Base-by-base conservation (phyloP, 2,329 filamentous ascomycete species). In the Aspergillus sp. region DNA sequence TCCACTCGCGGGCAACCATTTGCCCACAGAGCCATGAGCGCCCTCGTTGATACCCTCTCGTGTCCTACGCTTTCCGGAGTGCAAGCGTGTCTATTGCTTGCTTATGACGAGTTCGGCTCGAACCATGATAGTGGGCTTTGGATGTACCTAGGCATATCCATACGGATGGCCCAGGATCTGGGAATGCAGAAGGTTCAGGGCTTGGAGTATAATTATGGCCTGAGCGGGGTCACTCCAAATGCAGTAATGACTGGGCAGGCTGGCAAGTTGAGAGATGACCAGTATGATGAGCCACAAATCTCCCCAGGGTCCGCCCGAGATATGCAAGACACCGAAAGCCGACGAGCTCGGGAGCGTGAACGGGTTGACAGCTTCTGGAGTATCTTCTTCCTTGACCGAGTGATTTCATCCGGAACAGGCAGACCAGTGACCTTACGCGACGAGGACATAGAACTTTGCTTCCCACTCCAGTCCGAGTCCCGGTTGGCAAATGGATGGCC, bases 61-160 rank as follows among this genome's bases (percentile, higher is more conserved):
- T 95, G 90, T 62, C 92, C 92, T 0, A 92, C 88, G 2, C 88
- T 96, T 1, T 89, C 90, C 23, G 91, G 91, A 8, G 90, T 95
- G 0, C 92, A 96, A 68, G 91, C 92, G 0, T 92, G 89, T 52
- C 77, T 96, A 10, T 78, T 96, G 27, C 85, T 96, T 77, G 92
- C 91, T 0, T 96, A 96, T 70, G 91, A 96, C 66, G 89, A 93
- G 47, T 96, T 96, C 67, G 92, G 92, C 1, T 90, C 90, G 10
- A 91, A 91, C 65, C 90, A 93, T 68, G 92, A 96, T 70, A 96
- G 91, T 72, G 91, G 91, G 0, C 76, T 96, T 6, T 96, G 92
- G 92, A 96, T 96, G 91, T 96, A 96, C 71, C 81, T 96, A 1
- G 92, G 92, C 0, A 88, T 94, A 54, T 89, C 92, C 0, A 96